Base-by-base conservation (phyloP, 495 filamentous ascomycete species). In the Tuber melanosporum region DNA sequence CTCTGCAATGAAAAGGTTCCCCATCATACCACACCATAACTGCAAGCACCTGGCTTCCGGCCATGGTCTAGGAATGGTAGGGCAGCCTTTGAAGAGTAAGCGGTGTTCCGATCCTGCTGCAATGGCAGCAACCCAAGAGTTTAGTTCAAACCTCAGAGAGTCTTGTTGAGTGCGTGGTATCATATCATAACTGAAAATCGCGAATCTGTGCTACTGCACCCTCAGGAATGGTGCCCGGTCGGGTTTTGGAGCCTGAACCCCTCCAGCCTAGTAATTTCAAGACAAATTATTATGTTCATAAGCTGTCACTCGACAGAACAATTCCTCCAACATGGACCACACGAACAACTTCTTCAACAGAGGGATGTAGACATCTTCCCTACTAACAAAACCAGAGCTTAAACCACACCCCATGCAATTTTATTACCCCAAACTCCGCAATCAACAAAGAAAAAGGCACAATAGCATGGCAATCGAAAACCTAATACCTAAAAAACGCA, bases 401-500 rank as follows among this genome's bases (percentile, higher is more conserved):
- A 66, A 32, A 66, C 15, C 12, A 32, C 14, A 15, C 57, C 10
- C 57, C 12, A 19, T 36, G 57, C 26, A 66, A 66, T 17, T 62
- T 6, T 19, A 36, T 36, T 36, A 36, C 26, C 22, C 57, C 57
- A 36, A 66, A 66, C 57, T 66, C 57, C 57, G n/a, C 14, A 36
- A 5, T 8, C 9, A 14, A 57, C 8, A 57, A 12, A 14, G 57
- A 17, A 36, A 66, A 36, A 36, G 32, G 32, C 3, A 66, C 26
- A 17, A 19, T 17, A 17, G 26, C 26, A 66, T 36, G n/a, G 52
- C 26, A 7, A 66, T 32, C 57, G 12, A 36, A 17, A 66, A 15
- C 52, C 70, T 44, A 78, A 73, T 78, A 78, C 44, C 77, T 77
- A 39, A 78, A 78, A 45, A 78, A 78, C 3, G 69, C 77, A 15